phyloP scores from a whole-genome alignment of 768 basidiomycete genomes.

The Macrolepiota dolichaula region DNA sequence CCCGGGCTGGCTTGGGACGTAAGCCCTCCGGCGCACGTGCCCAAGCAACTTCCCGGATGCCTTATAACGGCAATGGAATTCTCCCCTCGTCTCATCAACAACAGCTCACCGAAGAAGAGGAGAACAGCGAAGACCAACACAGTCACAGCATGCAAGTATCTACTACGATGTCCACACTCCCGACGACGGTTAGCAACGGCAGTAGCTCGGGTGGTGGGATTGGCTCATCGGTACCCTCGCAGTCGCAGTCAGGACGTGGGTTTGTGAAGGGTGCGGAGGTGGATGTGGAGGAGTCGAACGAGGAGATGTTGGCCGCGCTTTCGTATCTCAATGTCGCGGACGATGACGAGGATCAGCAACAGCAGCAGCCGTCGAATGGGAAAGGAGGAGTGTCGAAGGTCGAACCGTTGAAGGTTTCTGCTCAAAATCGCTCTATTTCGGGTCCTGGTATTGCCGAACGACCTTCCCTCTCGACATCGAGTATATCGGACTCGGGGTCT shows the following conservation, averaged over 20 bases:
- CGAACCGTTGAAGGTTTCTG: slow-evolving; percentile 34
- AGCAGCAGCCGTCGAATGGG: not conserved
- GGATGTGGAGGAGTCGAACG: slow-evolving; percentile 45
- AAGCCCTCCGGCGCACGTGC: slow-evolving; percentile 87
- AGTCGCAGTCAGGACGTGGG: not conserved
- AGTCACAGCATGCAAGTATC: not conserved
- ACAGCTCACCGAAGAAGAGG: slow-evolving; percentile 31
- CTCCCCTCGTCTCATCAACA: slow-evolving; percentile 26
- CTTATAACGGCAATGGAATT: slow-evolving; percentile 33
- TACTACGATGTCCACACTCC: no score
- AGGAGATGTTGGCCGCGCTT: slow-evolving; percentile 76
- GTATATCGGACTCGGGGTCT: slow-evolving; percentile 1
- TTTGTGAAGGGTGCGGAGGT: slow-evolving; percentile 13
- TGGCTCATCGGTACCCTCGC: not conserved
- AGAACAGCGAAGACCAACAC: slow-evolving; percentile 22
- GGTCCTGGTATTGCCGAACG: slow-evolving; percentile 20
- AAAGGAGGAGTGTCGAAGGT: slow-evolving; percentile 11
- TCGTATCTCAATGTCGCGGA: slow-evolving; percentile 65
- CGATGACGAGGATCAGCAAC: slow-evolving; percentile 25
- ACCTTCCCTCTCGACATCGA: slow-evolving; percentile 3
- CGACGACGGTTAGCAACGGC: no score
- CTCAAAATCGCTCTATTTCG: not conserved
- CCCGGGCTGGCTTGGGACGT: slow-evolving; percentile 49
- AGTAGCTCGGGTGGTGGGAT: not conserved
- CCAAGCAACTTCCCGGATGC: slow-evolving; percentile 37